Conservation (phyloP, 1,284 basidiomycete species). For the Cutaneotrichosporon cavernicola region DNA sequence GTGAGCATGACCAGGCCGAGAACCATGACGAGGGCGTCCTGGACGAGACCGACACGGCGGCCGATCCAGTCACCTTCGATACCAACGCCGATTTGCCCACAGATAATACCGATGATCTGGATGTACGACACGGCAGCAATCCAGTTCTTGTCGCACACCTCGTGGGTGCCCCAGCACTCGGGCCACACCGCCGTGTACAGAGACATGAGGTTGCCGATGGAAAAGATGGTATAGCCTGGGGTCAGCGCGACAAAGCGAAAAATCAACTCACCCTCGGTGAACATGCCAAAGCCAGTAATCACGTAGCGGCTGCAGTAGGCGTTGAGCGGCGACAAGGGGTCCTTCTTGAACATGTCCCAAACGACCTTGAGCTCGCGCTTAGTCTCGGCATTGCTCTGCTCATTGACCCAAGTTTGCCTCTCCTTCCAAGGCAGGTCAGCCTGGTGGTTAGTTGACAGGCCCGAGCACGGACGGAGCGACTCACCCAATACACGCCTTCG, state of each 20-base stretch:
- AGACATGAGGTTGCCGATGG: constrained; percentile 57
- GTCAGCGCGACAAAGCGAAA: background rate
- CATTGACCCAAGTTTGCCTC: constrained; percentile 53
- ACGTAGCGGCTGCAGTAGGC: constrained; percentile 58
- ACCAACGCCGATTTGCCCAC: constrained; percentile 59
- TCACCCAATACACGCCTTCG: constrained; percentile 50
- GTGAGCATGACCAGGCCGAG: constrained; percentile 59
- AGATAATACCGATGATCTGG: constrained; percentile 56
- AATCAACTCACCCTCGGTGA: constrained; percentile 53
- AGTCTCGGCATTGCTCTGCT: constrained; percentile 54
- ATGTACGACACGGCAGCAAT: constrained; percentile 50
- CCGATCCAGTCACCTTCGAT: constrained; percentile 61
- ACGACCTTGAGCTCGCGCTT: constrained; percentile 54
- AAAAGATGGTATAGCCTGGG: constrained; percentile 37
- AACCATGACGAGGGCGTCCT: constrained; percentile 53
- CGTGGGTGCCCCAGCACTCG: constrained; percentile 55
- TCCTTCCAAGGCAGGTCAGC: constrained; percentile 47
- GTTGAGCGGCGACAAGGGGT: constrained; percentile 53
- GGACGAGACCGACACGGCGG: constrained; percentile 56
- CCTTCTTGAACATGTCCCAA: constrained; percentile 57
- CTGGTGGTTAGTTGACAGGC: constrained; percentile 19
- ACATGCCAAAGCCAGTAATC: constrained; percentile 58
- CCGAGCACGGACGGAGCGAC: constrained; percentile 14
- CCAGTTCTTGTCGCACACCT: constrained; percentile 56
- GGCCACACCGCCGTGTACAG: constrained; percentile 58